Percentiles rank a stretch among this genome's conserved stretches.
Conservation (phyloP, 768 basidiomycete species). For the Dacryopinax primogenitus region DNA sequence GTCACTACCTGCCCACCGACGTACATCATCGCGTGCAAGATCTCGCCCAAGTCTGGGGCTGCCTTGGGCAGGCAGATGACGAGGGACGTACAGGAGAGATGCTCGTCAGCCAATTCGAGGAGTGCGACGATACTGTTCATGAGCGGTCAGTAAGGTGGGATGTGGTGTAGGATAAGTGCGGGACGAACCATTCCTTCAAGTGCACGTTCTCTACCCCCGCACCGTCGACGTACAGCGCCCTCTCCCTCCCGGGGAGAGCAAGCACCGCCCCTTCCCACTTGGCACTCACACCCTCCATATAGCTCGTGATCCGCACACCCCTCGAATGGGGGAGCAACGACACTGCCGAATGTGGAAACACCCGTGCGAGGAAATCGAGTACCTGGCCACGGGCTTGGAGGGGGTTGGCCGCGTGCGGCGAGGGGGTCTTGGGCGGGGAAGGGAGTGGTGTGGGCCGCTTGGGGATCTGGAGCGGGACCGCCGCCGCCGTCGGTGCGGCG, state of each 20-base stretch:
- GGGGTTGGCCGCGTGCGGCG: neutral
- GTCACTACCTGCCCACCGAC: constrained; percentile 79
- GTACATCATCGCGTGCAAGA: constrained; percentile 85
- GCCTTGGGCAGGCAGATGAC: constrained; percentile 69
- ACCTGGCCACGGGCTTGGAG: neutral
- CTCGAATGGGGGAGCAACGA: constrained; percentile 57
- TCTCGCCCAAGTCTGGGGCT: constrained; percentile 51
- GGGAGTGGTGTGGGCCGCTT: constrained; percentile 38
- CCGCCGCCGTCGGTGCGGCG: neutral
- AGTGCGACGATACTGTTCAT: constrained; percentile 61
- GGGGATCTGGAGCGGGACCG: constrained; percentile 18
- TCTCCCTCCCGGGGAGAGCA: constrained; percentile 45
- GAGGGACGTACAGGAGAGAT: constrained; percentile 59
- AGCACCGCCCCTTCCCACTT: constrained; percentile 70
- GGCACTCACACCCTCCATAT: constrained; percentile 32
- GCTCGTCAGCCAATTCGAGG: constrained; percentile 78
- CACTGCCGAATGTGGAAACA: constrained; percentile 64
- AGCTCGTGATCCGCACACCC: constrained; percentile 56
- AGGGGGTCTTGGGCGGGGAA: constrained; percentile 1
- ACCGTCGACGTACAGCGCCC: constrained; percentile 73
- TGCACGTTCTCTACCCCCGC: constrained; percentile 68
- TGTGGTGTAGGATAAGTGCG: constrained; percentile 8
- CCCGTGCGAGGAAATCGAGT: constrained; percentile 60
- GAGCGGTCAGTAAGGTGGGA: constrained; percentile 12
- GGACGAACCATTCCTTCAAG: constrained; percentile 62